Conservation (phyloP, 495 filamentous ascomycete species). For the Lophiostoma macrostomum region DNA sequence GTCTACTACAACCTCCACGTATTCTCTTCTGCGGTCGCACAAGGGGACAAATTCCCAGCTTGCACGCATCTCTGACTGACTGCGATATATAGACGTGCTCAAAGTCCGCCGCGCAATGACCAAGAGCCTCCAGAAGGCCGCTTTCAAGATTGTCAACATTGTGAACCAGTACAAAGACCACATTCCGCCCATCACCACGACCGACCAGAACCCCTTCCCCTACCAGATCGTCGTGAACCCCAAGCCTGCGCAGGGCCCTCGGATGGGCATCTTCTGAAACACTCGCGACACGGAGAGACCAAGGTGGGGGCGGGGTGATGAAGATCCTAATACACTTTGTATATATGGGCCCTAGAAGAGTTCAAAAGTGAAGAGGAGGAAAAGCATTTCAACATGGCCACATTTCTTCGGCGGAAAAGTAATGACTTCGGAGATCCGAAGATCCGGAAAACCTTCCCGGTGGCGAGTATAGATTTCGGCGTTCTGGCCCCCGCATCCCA, state of each 20-base stretch:
- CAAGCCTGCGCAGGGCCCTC: constrained; percentile 65
- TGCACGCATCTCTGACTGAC: neutral
- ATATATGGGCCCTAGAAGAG: too few species aligned
- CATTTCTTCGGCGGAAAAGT: too few species aligned
- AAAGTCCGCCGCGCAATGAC: constrained; percentile 88
- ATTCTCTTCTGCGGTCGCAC: too few species aligned
- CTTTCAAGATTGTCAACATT: constrained; percentile 79
- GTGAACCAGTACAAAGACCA: constrained; percentile 91
- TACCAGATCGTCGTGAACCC: constrained; percentile 88
- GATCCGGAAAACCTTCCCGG: too few species aligned
- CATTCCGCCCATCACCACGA: constrained; percentile 94
- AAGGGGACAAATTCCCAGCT: too few species aligned
- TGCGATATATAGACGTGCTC: constrained; percentile 59
- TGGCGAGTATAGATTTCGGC: too few species aligned
- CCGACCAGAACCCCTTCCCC: constrained; percentile 89
- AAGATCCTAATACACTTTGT: too few species aligned
- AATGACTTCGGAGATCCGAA: too few species aligned
- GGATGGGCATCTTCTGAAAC: constrained; percentile 63
- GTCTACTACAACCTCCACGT: too few species aligned
- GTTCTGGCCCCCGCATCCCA: too few species aligned
- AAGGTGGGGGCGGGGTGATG: constrained; percentile 7
- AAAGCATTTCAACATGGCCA: too few species aligned
- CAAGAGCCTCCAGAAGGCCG: constrained; percentile 75
- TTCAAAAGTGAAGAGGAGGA: too few species aligned
- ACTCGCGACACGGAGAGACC: neutral